Base-by-base conservation (phyloP, 2,329 filamentous ascomycete species). In the Fusarium devonianum region DNA sequence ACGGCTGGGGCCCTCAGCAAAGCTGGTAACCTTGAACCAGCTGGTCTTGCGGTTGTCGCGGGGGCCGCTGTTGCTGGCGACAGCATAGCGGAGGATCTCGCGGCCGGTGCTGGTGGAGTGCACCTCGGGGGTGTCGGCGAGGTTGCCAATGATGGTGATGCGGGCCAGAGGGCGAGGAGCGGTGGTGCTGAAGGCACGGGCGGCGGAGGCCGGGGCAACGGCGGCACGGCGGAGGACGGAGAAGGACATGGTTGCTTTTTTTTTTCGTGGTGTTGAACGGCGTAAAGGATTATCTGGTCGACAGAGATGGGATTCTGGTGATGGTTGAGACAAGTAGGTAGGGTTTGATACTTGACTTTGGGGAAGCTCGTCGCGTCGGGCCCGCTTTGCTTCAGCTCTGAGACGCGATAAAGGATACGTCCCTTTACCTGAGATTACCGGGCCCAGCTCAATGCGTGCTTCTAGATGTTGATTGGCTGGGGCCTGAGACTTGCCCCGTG, bases 121-220 rank as follows among this genome's bases (percentile, higher is more conserved):
- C 60, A 92, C 67, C 78, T 97, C 92, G 49, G 94, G 93, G 42
- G 84, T 81, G 64, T 85, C 83, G 53, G 83, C 91, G 40, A 99
- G 85, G 72, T 92, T 88, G 68, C 94, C 94, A 63, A 97, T 82
- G 72, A 99, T 79, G 67, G 86, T 88, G 78, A 99, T 88, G 73
- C 87, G 88, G 63, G 94, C 90, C 61, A 94, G 68, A 56, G 80
- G 75, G 56, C 83, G 81, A 38, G 82, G 73, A 29, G 85, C 76
- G 33, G 88, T 86, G 64, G 86, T 85, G 77, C 85, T 90, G 83
- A 97, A 96, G 68, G 86, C 75, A 74, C 91, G 90, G 63, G 79
- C 69, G 56, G 75, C 64, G 49, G 75, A 63, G 62, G 70, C 75
- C 69, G 77, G 75, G 68, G 74, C 74, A 69, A 75, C 71, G 65